Base-by-base conservation (phyloP, 75 land plant genomes). In the Pinus albicaulis region DNA sequence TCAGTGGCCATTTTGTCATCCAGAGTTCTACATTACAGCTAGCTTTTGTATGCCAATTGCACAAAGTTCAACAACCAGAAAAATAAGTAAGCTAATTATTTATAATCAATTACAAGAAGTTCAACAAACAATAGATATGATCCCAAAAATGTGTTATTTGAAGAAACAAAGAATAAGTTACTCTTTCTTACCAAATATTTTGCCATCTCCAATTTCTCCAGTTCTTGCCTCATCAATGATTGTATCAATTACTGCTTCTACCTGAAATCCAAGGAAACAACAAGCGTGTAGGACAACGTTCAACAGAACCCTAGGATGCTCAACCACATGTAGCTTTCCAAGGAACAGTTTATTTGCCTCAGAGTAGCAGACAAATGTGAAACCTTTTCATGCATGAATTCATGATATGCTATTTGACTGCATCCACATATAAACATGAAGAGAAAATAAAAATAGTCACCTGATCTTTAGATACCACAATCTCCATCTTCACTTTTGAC, bases 161-260 rank as follows among this genome's bases (percentile, higher is more conserved):
- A 48, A 48, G 12, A 48, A 48, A 48, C 53, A 48, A 48, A 11
- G 53, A 48, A 48, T 48, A 48, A 11, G 53, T 10, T 48, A 48
- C 53, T 48, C 53, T 48, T 48, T 41, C 90, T 85, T 82, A 94
- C 98, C 76, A 61, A 94, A 94, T 70, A 94, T 94, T 79, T 94
- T 94, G 44, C 98, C 95, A 82, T 94, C 98, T 69, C 98, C 98
- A 85, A 94, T 90, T 78, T 94, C 98, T 56, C 98, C 98, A 24
- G 98, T 94, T 73, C 92, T 92, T 68, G 91, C 98, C 63, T 87
- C 89, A 62, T 85, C 92, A 76, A 92, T 86, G 56, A 94, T 83
- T 61, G 89, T 90, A 71, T 92, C 86, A 61, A 94, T 94, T 3
- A 94, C 98, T 19, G 76, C 82, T 48, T 94, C 98, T 73, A 94